Percentiles rank a stretch among this genome's conserved stretches.
phyloP scores from a whole-genome alignment of 768 basidiomycete genomes.

The Mycena floridula region DNA sequence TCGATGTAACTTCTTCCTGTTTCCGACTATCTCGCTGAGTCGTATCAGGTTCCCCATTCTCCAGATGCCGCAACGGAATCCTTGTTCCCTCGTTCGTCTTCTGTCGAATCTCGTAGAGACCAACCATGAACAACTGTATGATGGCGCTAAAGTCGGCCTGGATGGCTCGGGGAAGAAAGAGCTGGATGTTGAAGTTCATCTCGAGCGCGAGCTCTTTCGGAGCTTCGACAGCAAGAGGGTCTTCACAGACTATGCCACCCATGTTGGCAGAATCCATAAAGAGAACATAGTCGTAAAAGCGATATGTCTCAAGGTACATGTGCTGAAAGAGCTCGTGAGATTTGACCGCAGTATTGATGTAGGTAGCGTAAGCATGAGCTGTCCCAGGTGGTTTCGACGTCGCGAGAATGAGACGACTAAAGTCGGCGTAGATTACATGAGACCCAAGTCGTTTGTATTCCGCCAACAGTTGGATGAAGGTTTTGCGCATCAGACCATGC shows the following conservation, averaged over 20 bases:
- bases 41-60: slow-evolving; percentile 52
- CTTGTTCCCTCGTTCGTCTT: slow-evolving; percentile 52
- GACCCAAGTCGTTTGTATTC: slow-evolving; percentile 96
- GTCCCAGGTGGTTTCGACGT: slow-evolving; percentile 96
- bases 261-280: slow-evolving; percentile 96
- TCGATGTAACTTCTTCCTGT: slow-evolving; percentile 59
- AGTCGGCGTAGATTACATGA: slow-evolving; percentile 89
- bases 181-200: slow-evolving; percentile 90
- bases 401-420: slow-evolving; percentile 82
- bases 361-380: slow-evolving; percentile 92
- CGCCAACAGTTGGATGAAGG: slow-evolving; percentile 92
- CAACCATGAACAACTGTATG: slow-evolving; percentile 79
- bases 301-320: slow-evolving; percentile 76
- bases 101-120: slow-evolving; percentile 72
- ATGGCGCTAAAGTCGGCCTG: slow-evolving; percentile 70
- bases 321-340: slow-evolving; percentile 96
- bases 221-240: slow-evolving; percentile 63
- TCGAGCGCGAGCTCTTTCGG: slow-evolving; percentile 67
- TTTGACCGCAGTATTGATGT: slow-evolving; percentile 89
- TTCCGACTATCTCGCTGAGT: slow-evolving; percentile 67
- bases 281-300: slow-evolving; percentile 89
- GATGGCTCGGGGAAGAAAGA: slow-evolving; percentile 80
- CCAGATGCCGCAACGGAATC: slow-evolving; percentile 64
- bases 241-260: slow-evolving; percentile 82
- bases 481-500: slow-evolving; percentile 95